Conservation (phyloP, 805 yeast genomes). For the Starmerella scarabaei region DNA sequence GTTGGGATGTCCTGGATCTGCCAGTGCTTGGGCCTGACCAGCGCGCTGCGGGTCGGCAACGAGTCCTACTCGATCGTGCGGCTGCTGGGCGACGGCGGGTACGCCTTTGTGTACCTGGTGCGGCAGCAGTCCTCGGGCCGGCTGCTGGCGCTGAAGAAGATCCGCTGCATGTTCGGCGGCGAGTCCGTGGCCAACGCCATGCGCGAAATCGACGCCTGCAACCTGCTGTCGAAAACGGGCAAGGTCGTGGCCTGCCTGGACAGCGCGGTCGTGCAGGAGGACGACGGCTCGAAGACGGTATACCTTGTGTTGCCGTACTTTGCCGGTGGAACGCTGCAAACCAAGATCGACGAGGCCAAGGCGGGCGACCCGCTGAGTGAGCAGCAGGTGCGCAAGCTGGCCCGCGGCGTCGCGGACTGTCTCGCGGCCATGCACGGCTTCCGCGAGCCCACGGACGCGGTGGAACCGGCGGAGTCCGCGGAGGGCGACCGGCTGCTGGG, state of each 20-base stretch:
- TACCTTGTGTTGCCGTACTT: constrained; percentile 71
- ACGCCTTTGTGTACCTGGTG: constrained; percentile 74
- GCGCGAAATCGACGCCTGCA: constrained; percentile 65
- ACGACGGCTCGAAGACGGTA: constrained; percentile 68
- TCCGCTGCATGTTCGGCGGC: constrained; percentile 76
- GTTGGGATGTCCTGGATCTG: background rate
- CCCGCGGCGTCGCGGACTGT: constrained; percentile 55
- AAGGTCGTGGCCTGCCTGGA: constrained; percentile 58
- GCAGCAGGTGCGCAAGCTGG: constrained; percentile 42
- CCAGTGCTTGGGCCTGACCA: background rate
- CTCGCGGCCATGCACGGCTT: constrained; percentile 62
- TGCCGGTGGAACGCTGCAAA: constrained; percentile 63
- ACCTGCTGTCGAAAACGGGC: constrained; percentile 48
- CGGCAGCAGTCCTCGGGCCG: constrained; percentile 34
- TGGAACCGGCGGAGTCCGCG: background rate
- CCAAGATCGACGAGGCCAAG: constrained; percentile 52
- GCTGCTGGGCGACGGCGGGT: constrained; percentile 84
- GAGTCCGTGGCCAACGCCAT: constrained; percentile 61
- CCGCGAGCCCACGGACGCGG: constrained; percentile 22
- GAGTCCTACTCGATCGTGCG: constrained; percentile 48
- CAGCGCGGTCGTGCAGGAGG: constrained; percentile 56
- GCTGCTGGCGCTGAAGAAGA: constrained; percentile 66
- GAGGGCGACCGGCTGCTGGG: constrained; percentile 7
- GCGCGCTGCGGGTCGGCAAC: constrained; percentile 42
- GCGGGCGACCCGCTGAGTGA: constrained; percentile 49